These are phyloP conservation scores for Macrolepiota fuliginosa DNA, from an alignment of 768 basidiomycete species.

Conservation along the genomic window DNA sequence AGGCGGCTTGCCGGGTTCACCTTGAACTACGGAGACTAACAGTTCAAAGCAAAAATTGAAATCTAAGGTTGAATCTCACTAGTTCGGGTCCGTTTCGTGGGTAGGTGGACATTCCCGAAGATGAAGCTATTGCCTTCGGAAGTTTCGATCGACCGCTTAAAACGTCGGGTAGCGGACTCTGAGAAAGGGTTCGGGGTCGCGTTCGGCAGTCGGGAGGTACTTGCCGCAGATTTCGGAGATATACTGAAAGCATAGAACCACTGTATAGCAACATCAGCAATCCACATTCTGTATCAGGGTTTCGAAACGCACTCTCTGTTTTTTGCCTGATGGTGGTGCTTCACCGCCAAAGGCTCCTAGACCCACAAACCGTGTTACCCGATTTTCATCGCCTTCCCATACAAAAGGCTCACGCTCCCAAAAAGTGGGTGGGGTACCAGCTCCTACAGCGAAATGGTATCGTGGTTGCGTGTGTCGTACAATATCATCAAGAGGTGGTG, in stretches of 20 bases:
- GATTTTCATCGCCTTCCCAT: constrained; percentile 71
- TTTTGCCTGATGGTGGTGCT: constrained; percentile 54
- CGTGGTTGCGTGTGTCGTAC: constrained; percentile 70
- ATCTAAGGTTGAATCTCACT: constrained; percentile 34
- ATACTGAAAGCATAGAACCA: constrained; percentile 99
- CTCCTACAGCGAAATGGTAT: constrained; percentile 76
- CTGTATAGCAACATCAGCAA: constrained; percentile 35
- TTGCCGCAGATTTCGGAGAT: constrained; percentile 44
- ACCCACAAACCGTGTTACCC: constrained; percentile 79
- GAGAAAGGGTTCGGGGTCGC: constrained; percentile 71
- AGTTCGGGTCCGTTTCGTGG: constrained; percentile 53
- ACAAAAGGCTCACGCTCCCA: constrained; percentile 95
- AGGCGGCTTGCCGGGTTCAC: constrained; percentile 57
- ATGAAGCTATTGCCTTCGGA: constrained; percentile 61
- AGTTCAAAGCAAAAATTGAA: neutral
- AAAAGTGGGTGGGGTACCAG: constrained; percentile 68
- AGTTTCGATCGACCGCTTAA: constrained; percentile 56
- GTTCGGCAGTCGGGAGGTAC: constrained; percentile 52
- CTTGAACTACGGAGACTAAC: constrained; percentile 24
- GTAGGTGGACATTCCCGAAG: constrained; percentile 60
- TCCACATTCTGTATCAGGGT: neutral
- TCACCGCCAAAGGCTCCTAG: constrained; percentile 84
- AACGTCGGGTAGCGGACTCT: constrained; percentile 30
- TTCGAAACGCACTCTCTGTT: constrained; percentile 67
- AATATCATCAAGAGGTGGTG: constrained; percentile 62